These are phyloP conservation scores for Kodamaea derodonti DNA, from an alignment of 1,139 yeast species.

Conservation along the genomic window DNA sequence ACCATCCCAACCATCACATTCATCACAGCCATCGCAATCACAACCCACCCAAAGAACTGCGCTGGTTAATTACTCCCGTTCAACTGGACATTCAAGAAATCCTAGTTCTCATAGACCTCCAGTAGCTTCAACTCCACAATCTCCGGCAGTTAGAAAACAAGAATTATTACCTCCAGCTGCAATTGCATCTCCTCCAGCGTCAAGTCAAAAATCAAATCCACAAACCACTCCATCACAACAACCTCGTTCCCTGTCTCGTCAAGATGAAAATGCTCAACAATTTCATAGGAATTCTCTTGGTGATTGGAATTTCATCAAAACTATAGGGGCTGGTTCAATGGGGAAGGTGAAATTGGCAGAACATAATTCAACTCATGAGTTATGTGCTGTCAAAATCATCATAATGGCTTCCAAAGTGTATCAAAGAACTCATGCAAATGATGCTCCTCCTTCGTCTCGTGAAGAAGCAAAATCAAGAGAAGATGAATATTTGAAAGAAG, in stretches of 20 bases:
- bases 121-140: conserved; percentile 2
- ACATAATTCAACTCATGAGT: conserved; percentile 75
- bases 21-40: no score
- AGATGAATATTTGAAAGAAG: conserved; percentile 79
- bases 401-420: conserved; percentile 76
- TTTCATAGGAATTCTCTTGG: conserved; percentile 88
- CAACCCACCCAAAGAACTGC: conserved; percentile 6
- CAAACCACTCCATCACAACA: conserved; percentile 8
- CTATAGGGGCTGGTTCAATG: conserved; percentile 98
- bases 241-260: conserved; percentile 14
- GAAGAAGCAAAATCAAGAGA: conserved; percentile 59
- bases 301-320: conserved; percentile 93
- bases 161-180: conserved; percentile 26
- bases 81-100: conserved; percentile 1
- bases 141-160: conserved; percentile 9
- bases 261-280: conserved; percentile 35
- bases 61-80: background rate
- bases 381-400: conserved; percentile 83
- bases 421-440: conserved; percentile 72
- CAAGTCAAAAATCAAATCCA: conserved; percentile 4
- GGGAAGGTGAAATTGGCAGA: conserved; percentile 95
- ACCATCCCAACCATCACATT: no score
- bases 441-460: conserved; percentile 56
- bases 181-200: conserved; percentile 16
- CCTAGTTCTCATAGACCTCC: conserved; percentile 6